phyloP scores from a whole-genome alignment of 495 filamentous ascomycete species.

The Xylaria intraflava region DNA sequence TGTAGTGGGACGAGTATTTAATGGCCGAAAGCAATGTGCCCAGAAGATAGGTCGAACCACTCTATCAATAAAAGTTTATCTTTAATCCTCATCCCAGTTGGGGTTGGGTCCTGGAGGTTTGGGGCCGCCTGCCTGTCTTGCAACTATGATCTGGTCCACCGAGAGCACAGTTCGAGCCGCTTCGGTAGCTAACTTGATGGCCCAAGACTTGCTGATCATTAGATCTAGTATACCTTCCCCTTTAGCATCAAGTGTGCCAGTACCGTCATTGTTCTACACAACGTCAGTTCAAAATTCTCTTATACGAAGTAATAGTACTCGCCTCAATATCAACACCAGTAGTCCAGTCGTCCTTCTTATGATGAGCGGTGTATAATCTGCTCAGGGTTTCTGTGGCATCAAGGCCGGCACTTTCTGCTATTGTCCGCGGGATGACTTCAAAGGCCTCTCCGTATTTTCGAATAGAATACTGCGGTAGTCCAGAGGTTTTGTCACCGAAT shows the following conservation, averaged over 20 bases:
- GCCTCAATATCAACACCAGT: conserved; percentile 89
- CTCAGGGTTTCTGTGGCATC: conserved; percentile 94
- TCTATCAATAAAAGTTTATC: neutral
- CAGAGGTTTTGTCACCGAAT: conserved; percentile 84
- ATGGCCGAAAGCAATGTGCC: neutral
- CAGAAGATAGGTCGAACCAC: neutral
- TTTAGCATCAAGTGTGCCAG: conserved; percentile 78
- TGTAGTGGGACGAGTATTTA: neutral
- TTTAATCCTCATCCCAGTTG: conserved; percentile 97
- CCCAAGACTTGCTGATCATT: conserved; percentile 85
- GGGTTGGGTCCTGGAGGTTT: conserved; percentile 93
- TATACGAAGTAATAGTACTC: conserved; percentile 13
- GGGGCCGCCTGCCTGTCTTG: conserved; percentile 92
- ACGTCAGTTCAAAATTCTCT: conserved; percentile 14
- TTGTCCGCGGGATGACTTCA: conserved; percentile 86
- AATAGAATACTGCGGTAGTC: conserved; percentile 89
- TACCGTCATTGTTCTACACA: conserved; percentile 58
- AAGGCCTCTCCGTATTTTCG: conserved; percentile 97
- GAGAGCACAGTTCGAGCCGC: conserved; percentile 89
- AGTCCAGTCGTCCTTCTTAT: conserved; percentile 80
- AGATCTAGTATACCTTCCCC: conserved; percentile 91
- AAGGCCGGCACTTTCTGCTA: conserved; percentile 90
- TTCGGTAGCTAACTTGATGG: conserved; percentile 93
- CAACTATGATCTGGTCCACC: conserved; percentile 98
- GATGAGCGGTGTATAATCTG: conserved; percentile 85